These are phyloP conservation scores for Climacium dendroides DNA, from an alignment of 225 moss, liverwort and hornwort genomes.

Conservation along the genomic window DNA sequence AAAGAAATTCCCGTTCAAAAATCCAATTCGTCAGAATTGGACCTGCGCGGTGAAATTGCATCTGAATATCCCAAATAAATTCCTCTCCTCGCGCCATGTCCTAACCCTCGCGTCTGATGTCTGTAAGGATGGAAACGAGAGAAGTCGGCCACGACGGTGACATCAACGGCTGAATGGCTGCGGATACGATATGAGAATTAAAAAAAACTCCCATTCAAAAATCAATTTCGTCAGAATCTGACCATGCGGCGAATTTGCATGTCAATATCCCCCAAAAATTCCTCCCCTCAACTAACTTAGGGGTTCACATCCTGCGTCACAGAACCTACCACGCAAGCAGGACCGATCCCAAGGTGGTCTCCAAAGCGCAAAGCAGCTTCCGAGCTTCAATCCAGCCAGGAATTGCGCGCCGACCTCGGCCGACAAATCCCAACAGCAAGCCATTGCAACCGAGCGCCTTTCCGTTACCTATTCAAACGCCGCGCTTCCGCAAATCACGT, in stretches of 20 bases:
- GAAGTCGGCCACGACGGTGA: background rate
- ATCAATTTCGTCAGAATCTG: too few relatives aligned
- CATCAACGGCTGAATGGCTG: background rate
- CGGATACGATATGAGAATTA: background rate
- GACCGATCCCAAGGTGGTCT: background rate
- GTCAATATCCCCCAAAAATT: background rate
- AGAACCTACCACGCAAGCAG: background rate
- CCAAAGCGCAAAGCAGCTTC: background rate
- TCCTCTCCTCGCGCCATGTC: background rate
- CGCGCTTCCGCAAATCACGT: background rate
- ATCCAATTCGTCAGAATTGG: background rate
- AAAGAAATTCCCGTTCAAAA: background rate
- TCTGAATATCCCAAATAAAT: background rate
- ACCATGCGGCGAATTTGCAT: background rate
- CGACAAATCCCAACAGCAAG: background rate
- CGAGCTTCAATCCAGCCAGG: background rate
- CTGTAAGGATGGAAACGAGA: background rate
- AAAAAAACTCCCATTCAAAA: background rate
- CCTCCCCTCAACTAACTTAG: background rate
- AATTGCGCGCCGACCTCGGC: background rate
- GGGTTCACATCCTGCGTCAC: background rate
- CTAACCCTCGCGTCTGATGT: background rate
- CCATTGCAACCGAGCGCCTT: background rate
- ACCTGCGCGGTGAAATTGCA: background rate
- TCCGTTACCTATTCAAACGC: background rate